A percentile compares a stretch with the other conserved stretches of the same genome.
Evolutionary conservation across 441 rosid species (phyloP).

Genomic region (Mallotus repandus): DNA sequence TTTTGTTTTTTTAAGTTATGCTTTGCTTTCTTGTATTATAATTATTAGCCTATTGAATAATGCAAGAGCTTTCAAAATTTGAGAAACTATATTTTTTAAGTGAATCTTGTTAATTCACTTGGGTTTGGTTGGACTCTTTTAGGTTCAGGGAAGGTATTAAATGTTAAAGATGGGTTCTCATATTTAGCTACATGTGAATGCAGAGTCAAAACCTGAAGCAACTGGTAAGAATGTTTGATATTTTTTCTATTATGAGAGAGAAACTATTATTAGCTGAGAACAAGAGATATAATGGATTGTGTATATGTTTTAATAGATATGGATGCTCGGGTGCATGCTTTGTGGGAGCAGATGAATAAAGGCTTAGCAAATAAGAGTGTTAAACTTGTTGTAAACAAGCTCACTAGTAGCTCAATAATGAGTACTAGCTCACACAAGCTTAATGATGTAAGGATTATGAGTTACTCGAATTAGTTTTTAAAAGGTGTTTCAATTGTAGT

Average conservation of each 20-base stretch:
- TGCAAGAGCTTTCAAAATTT: no score
- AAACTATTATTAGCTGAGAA: neutral
- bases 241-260: neutral
- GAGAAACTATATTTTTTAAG: no score
- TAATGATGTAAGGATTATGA: conserved; percentile 42
- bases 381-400: conserved; percentile 30
- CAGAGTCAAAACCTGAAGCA: conserved; percentile 15
- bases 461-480: neutral
- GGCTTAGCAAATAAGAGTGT: conserved; percentile 34
- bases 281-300: neutral
- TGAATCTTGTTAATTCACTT: no score
- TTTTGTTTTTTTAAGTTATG: no score
- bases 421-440: conserved; percentile 32
- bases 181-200: no score
- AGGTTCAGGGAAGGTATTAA: no score
- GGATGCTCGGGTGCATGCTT: conserved; percentile 43
- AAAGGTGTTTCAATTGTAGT: neutral
- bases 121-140: no score
- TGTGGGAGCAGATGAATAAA: conserved; percentile 72
- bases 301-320: conserved; percentile 24
- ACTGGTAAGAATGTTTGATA: conserved; percentile 25
- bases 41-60: no score
- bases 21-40: no score
- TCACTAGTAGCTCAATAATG: conserved; percentile 20
- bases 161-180: no score